Evolutionary conservation across 2,329 filamentous ascomycete genomes (phyloP).

Genomic region (Orbilia ellipsospora): DNA sequence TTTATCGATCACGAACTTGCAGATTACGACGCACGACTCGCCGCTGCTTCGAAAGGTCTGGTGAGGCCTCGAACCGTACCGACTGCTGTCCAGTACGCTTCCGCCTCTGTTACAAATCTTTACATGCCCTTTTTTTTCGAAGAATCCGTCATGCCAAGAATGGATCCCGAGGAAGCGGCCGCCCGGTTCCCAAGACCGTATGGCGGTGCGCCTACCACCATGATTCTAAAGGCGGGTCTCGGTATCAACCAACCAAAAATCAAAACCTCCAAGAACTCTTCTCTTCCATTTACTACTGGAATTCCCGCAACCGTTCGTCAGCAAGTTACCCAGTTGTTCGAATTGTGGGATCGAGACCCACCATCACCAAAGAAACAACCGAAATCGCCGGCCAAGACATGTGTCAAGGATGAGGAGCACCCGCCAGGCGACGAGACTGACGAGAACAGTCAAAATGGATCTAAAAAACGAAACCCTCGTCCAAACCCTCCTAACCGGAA

Average conservation of each 20-base stretch:
- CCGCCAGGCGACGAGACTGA: constrained; percentile 32
- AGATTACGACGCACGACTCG: constrained; percentile 42
- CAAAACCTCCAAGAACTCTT: constrained; percentile 35
- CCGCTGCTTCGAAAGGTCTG: constrained; percentile 34
- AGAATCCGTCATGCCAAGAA: constrained; percentile 48
- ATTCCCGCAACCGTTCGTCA: constrained; percentile 39
- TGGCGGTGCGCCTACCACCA: constrained; percentile 45
- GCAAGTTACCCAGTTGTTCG: constrained; percentile 41
- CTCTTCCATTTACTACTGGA: constrained; percentile 31
- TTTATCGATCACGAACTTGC: constrained; percentile 43
- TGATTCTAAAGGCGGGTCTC: constrained; percentile 46
- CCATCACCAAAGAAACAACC: constrained; percentile 42
- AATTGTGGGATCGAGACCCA: constrained; percentile 49
- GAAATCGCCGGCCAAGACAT: constrained; percentile 13
- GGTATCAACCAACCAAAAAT: constrained; percentile 53
- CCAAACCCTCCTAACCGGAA: constrained; percentile 16
- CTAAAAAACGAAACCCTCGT: constrained; percentile 24
- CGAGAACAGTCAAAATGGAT: constrained; percentile 33
- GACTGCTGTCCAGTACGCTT: constrained; percentile 42
- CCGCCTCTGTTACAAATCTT: constrained; percentile 28
- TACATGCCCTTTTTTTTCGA: constrained; percentile 54
- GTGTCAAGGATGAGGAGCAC: constrained; percentile 38
- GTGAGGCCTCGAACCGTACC: constrained; percentile 35
- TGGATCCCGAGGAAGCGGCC: constrained; percentile 38
- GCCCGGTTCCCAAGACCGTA: constrained; percentile 41